Conservation (phyloP, 2,329 filamentous ascomycete genomes). For the Calycina marina region DNA sequence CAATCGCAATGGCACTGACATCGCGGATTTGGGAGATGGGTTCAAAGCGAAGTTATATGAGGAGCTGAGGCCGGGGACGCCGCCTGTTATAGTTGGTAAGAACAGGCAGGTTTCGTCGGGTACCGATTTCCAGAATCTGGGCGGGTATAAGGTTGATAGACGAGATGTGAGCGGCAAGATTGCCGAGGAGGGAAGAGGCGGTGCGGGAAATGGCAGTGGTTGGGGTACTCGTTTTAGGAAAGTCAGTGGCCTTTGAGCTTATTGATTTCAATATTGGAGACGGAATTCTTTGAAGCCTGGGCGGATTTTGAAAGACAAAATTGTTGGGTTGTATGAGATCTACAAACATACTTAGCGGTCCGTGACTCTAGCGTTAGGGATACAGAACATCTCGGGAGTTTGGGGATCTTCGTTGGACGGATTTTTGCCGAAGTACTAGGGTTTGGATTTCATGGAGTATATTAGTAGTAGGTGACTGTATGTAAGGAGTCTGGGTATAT, state of each 20-base stretch:
- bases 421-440: too few species aligned
- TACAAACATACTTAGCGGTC: too few species aligned
- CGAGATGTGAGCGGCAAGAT: slow-evolving; percentile 60
- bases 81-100: slow-evolving; percentile 35
- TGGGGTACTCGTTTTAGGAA: slow-evolving; percentile 26
- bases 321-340: too few species aligned
- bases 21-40: slow-evolving; percentile 2
- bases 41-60: slow-evolving; percentile 46
- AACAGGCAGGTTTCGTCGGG: slow-evolving; percentile 41
- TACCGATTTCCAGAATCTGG: slow-evolving; percentile 32
- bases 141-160: slow-evolving; percentile 21
- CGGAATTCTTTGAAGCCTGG: too few species aligned
- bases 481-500: too few species aligned
- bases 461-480: too few species aligned
- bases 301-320: too few species aligned
- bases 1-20: background rate
- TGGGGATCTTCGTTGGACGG: too few species aligned
- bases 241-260: slow-evolving; percentile 20
- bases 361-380: too few species aligned
- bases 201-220: slow-evolving; percentile 5
- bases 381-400: too few species aligned
- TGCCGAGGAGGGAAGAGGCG: slow-evolving; percentile 47
- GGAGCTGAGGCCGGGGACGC: slow-evolving; percentile 36
- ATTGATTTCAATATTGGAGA: too few species aligned
- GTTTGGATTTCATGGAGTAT: too few species aligned